These are phyloP conservation scores for Chaetomium tenue DNA, from an alignment of 495 filamentous ascomycete genomes.

Conservation along the genomic window DNA sequence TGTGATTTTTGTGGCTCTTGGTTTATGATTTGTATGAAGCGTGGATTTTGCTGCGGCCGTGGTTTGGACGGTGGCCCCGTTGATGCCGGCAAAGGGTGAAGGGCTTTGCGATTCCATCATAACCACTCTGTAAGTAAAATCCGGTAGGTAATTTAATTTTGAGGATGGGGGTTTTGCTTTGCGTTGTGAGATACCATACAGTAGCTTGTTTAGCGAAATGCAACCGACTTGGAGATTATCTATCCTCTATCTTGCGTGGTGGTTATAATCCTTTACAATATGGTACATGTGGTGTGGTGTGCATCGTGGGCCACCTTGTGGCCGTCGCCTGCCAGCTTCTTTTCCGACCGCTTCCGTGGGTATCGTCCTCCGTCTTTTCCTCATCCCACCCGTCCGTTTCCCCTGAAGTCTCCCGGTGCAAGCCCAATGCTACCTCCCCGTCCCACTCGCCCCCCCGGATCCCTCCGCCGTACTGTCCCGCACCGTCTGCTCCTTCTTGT, in stretches of 20 bases:
- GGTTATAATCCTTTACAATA: background rate
- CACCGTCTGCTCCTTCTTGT: slow-evolving; percentile 75
- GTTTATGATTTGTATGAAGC: slow-evolving; percentile 5
- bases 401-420: background rate
- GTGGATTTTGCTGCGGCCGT: no score
- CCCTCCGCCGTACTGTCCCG: slow-evolving; percentile 39
- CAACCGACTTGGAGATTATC: background rate
- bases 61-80: background rate
- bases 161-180: background rate
- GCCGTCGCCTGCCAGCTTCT: background rate
- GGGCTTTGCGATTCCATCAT: background rate
- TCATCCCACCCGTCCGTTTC: background rate
- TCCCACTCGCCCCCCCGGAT: background rate
- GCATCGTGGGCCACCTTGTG: background rate
- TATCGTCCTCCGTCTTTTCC: background rate
- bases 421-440: background rate
- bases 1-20: slow-evolving; percentile 15
- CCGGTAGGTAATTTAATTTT: background rate
- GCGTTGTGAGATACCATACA: background rate
- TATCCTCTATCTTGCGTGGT: background rate
- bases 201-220: background rate
- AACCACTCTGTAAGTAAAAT: no score
- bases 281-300: background rate
- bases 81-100: background rate
- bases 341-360: background rate